These are phyloP conservation scores for Tulasnella sp. DNA, from an alignment of 768 basidiomycete genomes.

Conservation along the genomic window DNA sequence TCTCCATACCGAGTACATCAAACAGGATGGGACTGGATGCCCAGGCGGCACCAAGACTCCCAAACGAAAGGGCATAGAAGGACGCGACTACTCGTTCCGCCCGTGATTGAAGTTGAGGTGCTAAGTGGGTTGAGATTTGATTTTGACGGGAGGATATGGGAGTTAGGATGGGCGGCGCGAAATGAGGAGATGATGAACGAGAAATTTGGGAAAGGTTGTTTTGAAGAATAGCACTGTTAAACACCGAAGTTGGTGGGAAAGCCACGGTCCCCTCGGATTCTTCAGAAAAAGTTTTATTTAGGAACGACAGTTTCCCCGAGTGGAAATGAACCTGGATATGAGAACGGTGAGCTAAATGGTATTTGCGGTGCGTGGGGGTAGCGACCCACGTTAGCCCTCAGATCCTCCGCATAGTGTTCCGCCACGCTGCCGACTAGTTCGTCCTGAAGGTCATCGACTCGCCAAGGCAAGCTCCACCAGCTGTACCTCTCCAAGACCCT, in stretches of 20 bases:
- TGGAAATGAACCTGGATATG: conserved; percentile 56
- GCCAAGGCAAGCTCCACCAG: conserved; percentile 42
- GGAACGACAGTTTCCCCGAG: conserved; percentile 52
- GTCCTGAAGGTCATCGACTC: conserved; percentile 29
- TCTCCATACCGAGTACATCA: conserved; percentile 43
- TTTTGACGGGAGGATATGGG: conserved; percentile 9
- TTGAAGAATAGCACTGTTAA: conserved; percentile 18
- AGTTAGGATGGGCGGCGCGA: not conserved
- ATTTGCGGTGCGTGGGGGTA: not conserved
- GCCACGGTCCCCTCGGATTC: not conserved
- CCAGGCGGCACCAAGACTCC: conserved; percentile 57
- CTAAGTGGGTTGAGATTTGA: conserved; percentile 27
- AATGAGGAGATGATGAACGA: conserved; percentile 2
- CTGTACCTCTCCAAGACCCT: conserved; percentile 35
- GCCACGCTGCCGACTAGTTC: conserved; percentile 3
- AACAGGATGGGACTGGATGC: conserved; percentile 51
- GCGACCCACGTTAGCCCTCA: conserved; percentile 8
- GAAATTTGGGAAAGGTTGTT: conserved; percentile 20
- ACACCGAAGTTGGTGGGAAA: conserved; percentile 7
- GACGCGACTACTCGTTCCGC: conserved; percentile 57
- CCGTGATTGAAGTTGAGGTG: conserved; percentile 50
- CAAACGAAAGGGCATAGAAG: conserved; percentile 47
- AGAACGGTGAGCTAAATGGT: not conserved
- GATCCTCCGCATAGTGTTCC: conserved; percentile 16
- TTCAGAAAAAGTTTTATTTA: conserved; percentile 39